Evolutionary conservation across 805 yeast genomes (phyloP).

Genomic region (Ogataea ganodermae): DNA sequence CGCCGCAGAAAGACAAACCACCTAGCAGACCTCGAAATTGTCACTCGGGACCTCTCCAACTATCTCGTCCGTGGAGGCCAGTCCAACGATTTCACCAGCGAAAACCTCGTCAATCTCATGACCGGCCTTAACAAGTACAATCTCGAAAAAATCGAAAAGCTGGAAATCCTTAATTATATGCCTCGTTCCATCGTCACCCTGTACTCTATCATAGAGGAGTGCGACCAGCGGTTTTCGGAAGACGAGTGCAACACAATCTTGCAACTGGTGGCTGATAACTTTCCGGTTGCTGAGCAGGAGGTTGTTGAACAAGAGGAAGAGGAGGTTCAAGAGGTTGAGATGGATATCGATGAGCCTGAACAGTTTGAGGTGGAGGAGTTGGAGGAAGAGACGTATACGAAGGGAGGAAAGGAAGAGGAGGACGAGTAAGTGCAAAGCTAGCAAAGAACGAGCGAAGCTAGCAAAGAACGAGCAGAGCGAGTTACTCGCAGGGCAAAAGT

Average conservation of each 20-base stretch:
- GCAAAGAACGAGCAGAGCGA: not conserved
- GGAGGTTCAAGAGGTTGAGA: conserved; percentile 12
- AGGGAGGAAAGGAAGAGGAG: conserved; percentile 9
- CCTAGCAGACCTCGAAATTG: conserved; percentile 49
- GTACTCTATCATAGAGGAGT: conserved; percentile 84
- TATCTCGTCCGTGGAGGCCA: conserved; percentile 42
- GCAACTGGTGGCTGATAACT: conserved; percentile 51
- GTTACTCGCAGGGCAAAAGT: too few species aligned
- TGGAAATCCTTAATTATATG: conserved; percentile 78
- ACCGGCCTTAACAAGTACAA: conserved; percentile 48
- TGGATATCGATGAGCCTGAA: conserved; percentile 19
- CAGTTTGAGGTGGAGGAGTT: conserved; percentile 30
- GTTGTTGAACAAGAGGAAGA: conserved; percentile 24
- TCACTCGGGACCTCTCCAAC: conserved; percentile 48
- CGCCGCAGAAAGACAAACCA: conserved; percentile 31
- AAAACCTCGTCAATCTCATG: conserved; percentile 40
- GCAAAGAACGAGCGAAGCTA: not conserved
- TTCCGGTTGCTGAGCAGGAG: conserved; percentile 43
- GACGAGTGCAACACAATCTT: conserved; percentile 62
- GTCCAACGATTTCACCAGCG: conserved; percentile 35
- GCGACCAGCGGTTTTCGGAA: conserved; percentile 81
- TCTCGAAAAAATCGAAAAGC: conserved; percentile 77
- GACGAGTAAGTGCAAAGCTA: not conserved
- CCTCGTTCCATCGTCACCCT: conserved; percentile 81
- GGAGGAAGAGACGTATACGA: conserved; percentile 28